Evolutionary conservation across 2,329 filamentous ascomycete species (phyloP).

Genomic region (Trematosphaeria pertusa): DNA sequence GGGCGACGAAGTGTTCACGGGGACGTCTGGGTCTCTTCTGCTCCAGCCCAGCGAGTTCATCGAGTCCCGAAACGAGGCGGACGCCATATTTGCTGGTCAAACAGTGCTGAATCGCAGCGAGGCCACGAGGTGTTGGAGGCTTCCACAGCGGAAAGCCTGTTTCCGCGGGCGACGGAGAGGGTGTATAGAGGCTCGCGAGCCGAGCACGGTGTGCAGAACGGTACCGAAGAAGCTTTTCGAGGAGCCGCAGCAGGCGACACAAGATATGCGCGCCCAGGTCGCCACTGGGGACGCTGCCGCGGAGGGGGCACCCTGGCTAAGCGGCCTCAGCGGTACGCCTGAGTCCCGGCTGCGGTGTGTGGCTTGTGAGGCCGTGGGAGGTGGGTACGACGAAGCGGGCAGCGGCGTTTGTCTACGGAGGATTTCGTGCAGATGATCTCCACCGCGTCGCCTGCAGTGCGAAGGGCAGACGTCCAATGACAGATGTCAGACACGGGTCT

Average conservation of each 20-base stretch:
- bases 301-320: constrained; percentile 13
- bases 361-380: constrained; percentile 21
- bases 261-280: constrained; percentile 32
- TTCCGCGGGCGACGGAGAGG: constrained; percentile 18
- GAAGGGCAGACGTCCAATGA: constrained; percentile 40
- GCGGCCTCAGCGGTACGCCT: constrained; percentile 21
- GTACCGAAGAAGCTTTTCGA: constrained; percentile 35
- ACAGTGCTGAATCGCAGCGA: constrained; percentile 10
- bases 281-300: constrained; percentile 23
- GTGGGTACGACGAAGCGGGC: constrained; percentile 20
- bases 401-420: constrained; percentile 44
- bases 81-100: constrained; percentile 69
- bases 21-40: constrained; percentile 77
- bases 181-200: constrained; percentile 14
- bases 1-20: constrained; percentile 75
- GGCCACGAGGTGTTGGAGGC: constrained; percentile 30
- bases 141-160: constrained; percentile 20
- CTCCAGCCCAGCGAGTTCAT: constrained; percentile 97
- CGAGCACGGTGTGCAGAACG: constrained; percentile 17
- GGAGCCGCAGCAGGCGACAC: constrained; percentile 48
- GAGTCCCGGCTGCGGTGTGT: constrained; percentile 16
- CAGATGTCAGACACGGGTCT: constrained; percentile 45
- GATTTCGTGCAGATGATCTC: constrained; percentile 63
- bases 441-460: constrained; percentile 30
- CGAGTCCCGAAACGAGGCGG: constrained; percentile 87